Base-by-base conservation (phyloP, 257 asterid species). In the Fraxinus cuspidata region DNA sequence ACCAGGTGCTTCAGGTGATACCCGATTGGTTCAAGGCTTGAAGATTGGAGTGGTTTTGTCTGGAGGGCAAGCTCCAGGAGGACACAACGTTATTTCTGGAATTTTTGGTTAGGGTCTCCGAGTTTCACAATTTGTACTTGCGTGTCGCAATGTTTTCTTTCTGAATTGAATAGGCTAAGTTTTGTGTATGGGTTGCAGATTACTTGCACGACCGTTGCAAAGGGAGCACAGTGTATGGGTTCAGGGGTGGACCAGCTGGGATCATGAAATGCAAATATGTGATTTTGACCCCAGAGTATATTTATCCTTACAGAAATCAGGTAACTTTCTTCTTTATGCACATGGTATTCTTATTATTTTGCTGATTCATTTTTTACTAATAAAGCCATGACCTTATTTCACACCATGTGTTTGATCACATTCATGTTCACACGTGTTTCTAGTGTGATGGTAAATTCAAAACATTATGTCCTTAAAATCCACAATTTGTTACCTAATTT, bases 41-140 rank as follows among this genome's bases (percentile, higher is more conserved):
- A 91, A 91, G 87, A 86, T 91, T 70, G 97, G 97, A 8, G 93
- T 91, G 64, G 97, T 91, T 66, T 82, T 91, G 65, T 91, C 93
- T 65, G 94, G 97, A 80, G 94, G 97, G 35, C 97, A 91, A 74
- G 97, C 94, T 56, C 97, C 94, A n/a, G 97, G 94, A 75, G 97
- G 97, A 53, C 97, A 91, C 82, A 91, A 91, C 80, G 97, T 91
- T 23, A 91, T 91, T 63, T 88, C 94, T 19, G 97, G 94, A 81
- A 88, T 91, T 38, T 91, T 80, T 64, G 96, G 94, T 88, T 5
- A 82, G 87, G 25, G 58, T 25, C 13, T 64, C 49, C 5, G 29
- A 12, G 32, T 66, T 73, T 65, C 47, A 23, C 71, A 8, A 0
- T 67, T 6, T 73, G 10, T 11, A 27, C 25, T 56, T 58, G 66